Evolutionary conservation across 169 alveolate genomes (phyloP).

Genomic region (Plasmodium gaboni): DNA sequence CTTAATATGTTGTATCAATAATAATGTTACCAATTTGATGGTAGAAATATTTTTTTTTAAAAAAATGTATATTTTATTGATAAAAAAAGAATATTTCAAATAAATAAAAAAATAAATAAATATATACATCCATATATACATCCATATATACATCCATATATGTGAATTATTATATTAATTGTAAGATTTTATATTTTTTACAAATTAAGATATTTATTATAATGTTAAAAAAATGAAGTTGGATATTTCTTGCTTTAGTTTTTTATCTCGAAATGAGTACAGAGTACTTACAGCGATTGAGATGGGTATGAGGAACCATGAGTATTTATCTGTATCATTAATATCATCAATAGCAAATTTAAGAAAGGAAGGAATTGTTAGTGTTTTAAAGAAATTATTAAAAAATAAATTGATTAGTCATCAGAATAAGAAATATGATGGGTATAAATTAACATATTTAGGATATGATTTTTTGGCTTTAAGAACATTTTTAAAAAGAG

Average conservation of each 20-base stretch:
- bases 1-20: too few species aligned
- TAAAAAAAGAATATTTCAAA: not conserved
- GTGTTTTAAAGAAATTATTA: slow-evolving; percentile 90
- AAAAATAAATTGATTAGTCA: slow-evolving; percentile 95
- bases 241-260: slow-evolving; percentile 57
- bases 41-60: too few species aligned
- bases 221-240: slow-evolving; percentile 23
- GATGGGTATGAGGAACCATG: slow-evolving; percentile 99
- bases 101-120: not conserved
- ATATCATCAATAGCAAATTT: slow-evolving; percentile 97
- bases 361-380: slow-evolving; percentile 92
- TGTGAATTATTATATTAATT: not conserved
- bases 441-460: slow-evolving; percentile 96
- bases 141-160: not conserved
- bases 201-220: not conserved
- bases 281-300: slow-evolving; percentile 97
- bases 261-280: slow-evolving; percentile 79
- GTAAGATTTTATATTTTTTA: not conserved
- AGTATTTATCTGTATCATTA: slow-evolving; percentile 95
- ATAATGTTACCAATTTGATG: too few species aligned
- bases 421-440: slow-evolving; percentile 95
- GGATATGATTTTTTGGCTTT: slow-evolving; percentile 99
- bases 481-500: slow-evolving; percentile 95
- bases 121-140: not conserved
- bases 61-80: not conserved